phyloP scores from a whole-genome alignment of 495 filamentous ascomycete genomes.

The Penicillium herquei region DNA sequence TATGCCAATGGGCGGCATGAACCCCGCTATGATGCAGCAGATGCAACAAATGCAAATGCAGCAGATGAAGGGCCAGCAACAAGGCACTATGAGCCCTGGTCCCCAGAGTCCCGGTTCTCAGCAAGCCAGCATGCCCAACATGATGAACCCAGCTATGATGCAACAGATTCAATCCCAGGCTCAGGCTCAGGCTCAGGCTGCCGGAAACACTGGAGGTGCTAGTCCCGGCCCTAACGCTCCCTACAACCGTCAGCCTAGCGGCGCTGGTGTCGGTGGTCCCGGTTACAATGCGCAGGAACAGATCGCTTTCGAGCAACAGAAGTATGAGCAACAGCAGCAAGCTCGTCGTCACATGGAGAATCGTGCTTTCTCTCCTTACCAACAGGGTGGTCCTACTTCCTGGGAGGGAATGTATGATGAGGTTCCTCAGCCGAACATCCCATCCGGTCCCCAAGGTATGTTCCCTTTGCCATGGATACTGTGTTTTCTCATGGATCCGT shows the following conservation, averaged over 20 bases:
- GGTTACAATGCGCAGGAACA: slow-evolving; percentile 74
- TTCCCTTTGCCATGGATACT: slow-evolving; percentile 49
- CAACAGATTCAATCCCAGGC: slow-evolving; percentile 61
- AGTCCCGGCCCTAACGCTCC: slow-evolving; percentile 12
- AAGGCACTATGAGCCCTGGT: slow-evolving; percentile 46
- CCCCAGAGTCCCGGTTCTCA: slow-evolving; percentile 44
- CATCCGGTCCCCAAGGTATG: slow-evolving; percentile 51
- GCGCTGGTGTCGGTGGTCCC: slow-evolving; percentile 29
- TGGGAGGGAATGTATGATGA: slow-evolving; percentile 99
- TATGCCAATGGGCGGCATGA: slow-evolving; percentile 71
- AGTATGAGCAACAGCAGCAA: slow-evolving; percentile 73
- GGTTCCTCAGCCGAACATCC: slow-evolving; percentile 80
- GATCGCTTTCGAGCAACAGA: slow-evolving; percentile 81
- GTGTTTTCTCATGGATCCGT: slow-evolving; percentile 3
- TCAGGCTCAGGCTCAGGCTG: slow-evolving; percentile 20
- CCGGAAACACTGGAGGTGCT: slow-evolving; percentile 15
- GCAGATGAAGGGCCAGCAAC: slow-evolving; percentile 45
- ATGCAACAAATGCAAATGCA: slow-evolving; percentile 70
- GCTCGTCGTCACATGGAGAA: slow-evolving; percentile 41
- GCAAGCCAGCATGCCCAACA: slow-evolving; percentile 37
- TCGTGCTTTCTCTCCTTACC: slow-evolving; percentile 48
- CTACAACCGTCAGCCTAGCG: slow-evolving; percentile 31
- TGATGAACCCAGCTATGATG: slow-evolving; percentile 68
- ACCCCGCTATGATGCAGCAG: slow-evolving; percentile 78
- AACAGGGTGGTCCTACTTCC: slow-evolving; percentile 66